A percentile compares a stretch with the other conserved stretches of the same genome.
phyloP scores from a whole-genome alignment of 2,329 filamentous ascomycete genomes.

The Arthroderma sp. region DNA sequence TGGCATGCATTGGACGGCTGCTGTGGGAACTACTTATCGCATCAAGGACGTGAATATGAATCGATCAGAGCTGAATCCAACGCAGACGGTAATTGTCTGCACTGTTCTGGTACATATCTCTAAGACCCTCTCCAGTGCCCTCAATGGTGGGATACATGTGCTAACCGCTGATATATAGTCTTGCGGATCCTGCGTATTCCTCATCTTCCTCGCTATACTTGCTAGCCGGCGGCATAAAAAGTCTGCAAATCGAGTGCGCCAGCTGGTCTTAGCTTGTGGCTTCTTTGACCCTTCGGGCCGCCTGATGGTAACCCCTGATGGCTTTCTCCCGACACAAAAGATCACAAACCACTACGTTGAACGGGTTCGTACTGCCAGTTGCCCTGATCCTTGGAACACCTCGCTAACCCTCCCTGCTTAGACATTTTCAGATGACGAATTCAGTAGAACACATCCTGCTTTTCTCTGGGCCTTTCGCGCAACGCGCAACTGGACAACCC shows the following conservation, averaged over 20 bases:
- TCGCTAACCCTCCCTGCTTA: constrained; percentile 12
- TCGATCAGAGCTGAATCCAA: constrained; percentile 38
- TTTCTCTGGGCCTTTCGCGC: constrained; percentile 83
- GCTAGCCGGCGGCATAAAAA: constrained; percentile 41
- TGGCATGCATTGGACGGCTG: constrained; percentile 78
- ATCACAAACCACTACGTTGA: constrained; percentile 68
- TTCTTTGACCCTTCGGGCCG: constrained; percentile 32
- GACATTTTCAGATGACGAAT: constrained; percentile 55
- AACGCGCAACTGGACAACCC: constrained; percentile 60
- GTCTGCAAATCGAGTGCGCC: constrained; percentile 47
- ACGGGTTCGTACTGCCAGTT: constrained; percentile 31
- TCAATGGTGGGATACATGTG: constrained; percentile 1
- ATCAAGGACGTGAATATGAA: constrained; percentile 36
- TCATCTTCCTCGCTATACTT: constrained; percentile 44
- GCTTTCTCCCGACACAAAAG: constrained; percentile 40
- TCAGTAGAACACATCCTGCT: constrained; percentile 61
- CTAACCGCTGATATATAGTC: constrained; percentile 34
- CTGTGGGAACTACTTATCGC: constrained; percentile 56
- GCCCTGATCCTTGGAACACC: no score
- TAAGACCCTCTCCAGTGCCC: not conserved
- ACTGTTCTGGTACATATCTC: constrained; percentile 46
- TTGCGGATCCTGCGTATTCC: constrained; percentile 46
- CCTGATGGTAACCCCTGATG: constrained; percentile 35
- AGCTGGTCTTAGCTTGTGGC: constrained; percentile 38
- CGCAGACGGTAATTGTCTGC: constrained; percentile 59